Base-by-base conservation (phyloP, 768 basidiomycete species). In the Tulasnella sp. region DNA sequence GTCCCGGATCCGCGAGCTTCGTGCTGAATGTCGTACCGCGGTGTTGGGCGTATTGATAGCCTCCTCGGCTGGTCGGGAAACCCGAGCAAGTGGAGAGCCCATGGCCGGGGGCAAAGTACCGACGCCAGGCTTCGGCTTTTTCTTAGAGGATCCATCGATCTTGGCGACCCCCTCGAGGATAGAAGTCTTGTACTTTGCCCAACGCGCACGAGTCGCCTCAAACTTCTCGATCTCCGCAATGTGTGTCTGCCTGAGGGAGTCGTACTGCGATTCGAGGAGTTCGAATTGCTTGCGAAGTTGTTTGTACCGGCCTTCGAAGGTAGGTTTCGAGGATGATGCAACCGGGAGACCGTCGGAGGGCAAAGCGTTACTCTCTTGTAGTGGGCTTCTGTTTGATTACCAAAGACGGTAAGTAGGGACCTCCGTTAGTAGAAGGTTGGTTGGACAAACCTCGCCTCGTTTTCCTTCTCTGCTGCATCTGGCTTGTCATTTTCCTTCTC, bases 261-360 rank as follows among this genome's bases (percentile, higher is more conserved):
- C 76, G 38, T 77, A 77, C 58, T 77, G 46, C 19, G 27, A 34
- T 52, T 62, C 48, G 38, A 77, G 48, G 27, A 62, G 36, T 6
- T 56, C 40, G 46, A 36, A 77, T 31, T 40, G 46, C 76, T 62
- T 77, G 52, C 52, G 52, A 10, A 56, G 38, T 52, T 31, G 31
- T 19, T 58, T 68, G 76, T 56, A 77, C 27, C 76, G 76, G 72
- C 76, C 24, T 8, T 77, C 76, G 48, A 77, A 40, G n/a, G 76
- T n/a, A 46, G 34, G 44, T 10, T 77, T 77, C 6, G 24, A 62
- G 21, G 76, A 68, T 27, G 52, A 56, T 36, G 40, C 48, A 21
- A 16, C 76, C 2, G 76, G 58, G 21, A 39, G 48, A 68, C 7
- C n/a, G 1, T 14, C 4, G 4, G 62, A 68, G 62, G 62, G 62